phyloP scores from a whole-genome alignment of 352 stramenopile genomes.

The Aphanomyces euteiches region DNA sequence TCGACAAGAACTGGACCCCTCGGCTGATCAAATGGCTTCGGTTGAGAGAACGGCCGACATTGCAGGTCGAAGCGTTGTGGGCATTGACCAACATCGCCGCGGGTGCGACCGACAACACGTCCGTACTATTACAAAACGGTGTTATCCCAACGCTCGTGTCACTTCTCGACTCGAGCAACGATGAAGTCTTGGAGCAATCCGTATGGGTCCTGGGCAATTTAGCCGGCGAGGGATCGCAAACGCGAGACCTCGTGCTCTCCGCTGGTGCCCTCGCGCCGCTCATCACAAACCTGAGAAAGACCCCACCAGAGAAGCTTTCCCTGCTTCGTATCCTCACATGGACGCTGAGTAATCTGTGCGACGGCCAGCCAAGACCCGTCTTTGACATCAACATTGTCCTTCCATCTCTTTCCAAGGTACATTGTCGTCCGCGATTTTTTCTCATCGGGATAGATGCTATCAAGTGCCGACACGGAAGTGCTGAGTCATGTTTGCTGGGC shows the following conservation, averaged over 20 bases:
- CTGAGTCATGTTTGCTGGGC: slow-evolving; percentile 94
- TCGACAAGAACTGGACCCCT: slow-evolving; percentile 86
- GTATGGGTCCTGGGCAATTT: slow-evolving; percentile 93
- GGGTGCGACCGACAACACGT: slow-evolving; percentile 88
- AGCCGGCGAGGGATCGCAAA: slow-evolving; percentile 83
- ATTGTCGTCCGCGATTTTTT: slow-evolving; percentile 2
- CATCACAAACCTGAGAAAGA: slow-evolving; percentile 87
- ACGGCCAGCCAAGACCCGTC: slow-evolving; percentile 84
- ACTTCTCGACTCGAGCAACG: slow-evolving; percentile 85
- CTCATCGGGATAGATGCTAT: slow-evolving; percentile 73
- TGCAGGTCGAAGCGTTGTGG: slow-evolving; percentile 93
- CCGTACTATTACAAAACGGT: slow-evolving; percentile 88
- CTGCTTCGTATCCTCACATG: slow-evolving; percentile 89
- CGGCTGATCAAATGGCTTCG: slow-evolving; percentile 82
- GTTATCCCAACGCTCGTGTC: slow-evolving; percentile 89
- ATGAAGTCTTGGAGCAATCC: slow-evolving; percentile 91
- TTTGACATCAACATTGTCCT: slow-evolving; percentile 89
- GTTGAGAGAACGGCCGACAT: slow-evolving; percentile 65
- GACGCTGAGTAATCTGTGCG: slow-evolving; percentile 91
- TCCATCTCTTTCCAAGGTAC: slow-evolving; percentile 71
- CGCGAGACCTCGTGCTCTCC: slow-evolving; percentile 83
- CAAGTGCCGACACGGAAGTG: slow-evolving; percentile 93
- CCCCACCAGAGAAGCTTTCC: slow-evolving; percentile 71
- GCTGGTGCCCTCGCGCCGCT: slow-evolving; percentile 79
- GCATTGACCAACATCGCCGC: slow-evolving; percentile 94